Conservation (phyloP, 2,329 filamentous ascomycete species). For the Cladosporium phlei region DNA sequence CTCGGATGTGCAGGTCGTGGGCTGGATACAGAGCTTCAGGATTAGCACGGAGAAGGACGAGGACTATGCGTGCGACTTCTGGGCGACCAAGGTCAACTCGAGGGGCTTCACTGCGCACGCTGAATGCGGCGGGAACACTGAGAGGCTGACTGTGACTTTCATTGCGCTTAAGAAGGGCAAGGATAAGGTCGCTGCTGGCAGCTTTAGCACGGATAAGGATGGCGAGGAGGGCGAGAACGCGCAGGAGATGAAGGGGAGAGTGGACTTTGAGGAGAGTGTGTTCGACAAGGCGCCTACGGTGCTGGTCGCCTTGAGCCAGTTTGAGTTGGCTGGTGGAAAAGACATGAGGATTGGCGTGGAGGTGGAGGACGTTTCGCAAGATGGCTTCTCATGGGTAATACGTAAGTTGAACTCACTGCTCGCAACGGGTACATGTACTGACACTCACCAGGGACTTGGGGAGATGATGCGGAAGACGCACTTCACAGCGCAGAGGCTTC, state of each 20-base stretch:
- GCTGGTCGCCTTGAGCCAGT: slow-evolving; percentile 13
- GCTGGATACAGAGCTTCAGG: slow-evolving; percentile 17
- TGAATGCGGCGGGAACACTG: slow-evolving; percentile 13
- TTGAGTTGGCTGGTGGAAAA: slow-evolving; percentile 7
- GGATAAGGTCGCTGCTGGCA: slow-evolving; percentile 16
- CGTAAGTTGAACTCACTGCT: slow-evolving; percentile 1
- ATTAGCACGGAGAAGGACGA: slow-evolving; percentile 9
- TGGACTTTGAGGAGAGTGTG: slow-evolving; percentile 13
- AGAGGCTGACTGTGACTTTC: slow-evolving; percentile 16
- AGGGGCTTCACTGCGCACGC: slow-evolving; percentile 18
- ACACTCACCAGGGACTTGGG: slow-evolving; percentile 6
- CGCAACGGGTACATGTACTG: neutral
- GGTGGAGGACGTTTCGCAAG: slow-evolving; percentile 6
- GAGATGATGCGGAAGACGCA: slow-evolving; percentile 2
- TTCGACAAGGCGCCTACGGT: slow-evolving; percentile 18
- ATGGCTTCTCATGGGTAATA: slow-evolving; percentile 9
- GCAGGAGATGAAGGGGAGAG: slow-evolving; percentile 7
- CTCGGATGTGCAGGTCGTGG: slow-evolving; percentile 8
- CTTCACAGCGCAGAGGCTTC: slow-evolving; percentile 10
- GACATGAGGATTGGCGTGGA: slow-evolving; percentile 12
- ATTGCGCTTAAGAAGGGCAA: slow-evolving; percentile 18
- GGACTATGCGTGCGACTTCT: slow-evolving; percentile 15
- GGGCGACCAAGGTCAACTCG: slow-evolving; percentile 12
- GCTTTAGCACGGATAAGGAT: slow-evolving; percentile 13
- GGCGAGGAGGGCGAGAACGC: slow-evolving; percentile 5